Evolutionary conservation across 2,329 filamentous ascomycete species (phyloP).

Genomic region (Fusarium sp.): DNA sequence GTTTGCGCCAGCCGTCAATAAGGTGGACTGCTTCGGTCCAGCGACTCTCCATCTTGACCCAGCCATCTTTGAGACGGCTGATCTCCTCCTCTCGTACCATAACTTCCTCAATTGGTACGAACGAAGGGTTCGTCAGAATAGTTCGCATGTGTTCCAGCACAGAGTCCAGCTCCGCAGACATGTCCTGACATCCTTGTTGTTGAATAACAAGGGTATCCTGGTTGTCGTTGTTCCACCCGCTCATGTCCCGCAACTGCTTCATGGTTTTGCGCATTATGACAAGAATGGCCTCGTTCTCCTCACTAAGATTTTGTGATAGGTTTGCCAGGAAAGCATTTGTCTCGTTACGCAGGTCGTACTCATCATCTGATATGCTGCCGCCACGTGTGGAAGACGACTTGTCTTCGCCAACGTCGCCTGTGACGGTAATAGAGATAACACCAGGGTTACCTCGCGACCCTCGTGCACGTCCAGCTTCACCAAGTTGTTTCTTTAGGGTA

Average conservation of each 20-base stretch:
- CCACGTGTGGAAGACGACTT: slow-evolving; percentile 53
- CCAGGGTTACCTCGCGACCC: slow-evolving; percentile 68
- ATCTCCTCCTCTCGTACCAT: slow-evolving; percentile 95
- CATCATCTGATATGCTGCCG: slow-evolving; percentile 52
- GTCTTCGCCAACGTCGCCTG: slow-evolving; percentile 66
- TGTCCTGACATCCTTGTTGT: slow-evolving; percentile 68
- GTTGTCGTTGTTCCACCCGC: slow-evolving; percentile 63
- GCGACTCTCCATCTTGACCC: slow-evolving; percentile 92
- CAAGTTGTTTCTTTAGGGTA: slow-evolving; percentile 86
- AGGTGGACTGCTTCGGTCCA: slow-evolving; percentile 92
- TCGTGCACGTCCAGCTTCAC: slow-evolving; percentile 74
- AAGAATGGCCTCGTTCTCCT: slow-evolving; percentile 90
- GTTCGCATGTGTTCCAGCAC: slow-evolving; percentile 85
- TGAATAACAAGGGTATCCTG: slow-evolving; percentile 52
- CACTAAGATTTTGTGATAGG: slow-evolving; percentile 84
- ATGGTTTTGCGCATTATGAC: slow-evolving; percentile 79
- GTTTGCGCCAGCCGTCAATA: slow-evolving; percentile 91
- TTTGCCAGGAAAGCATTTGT: slow-evolving; percentile 92
- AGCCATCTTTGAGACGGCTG: slow-evolving; percentile 81
- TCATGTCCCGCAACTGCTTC: slow-evolving; percentile 77
- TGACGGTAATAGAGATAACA: slow-evolving; percentile 69
- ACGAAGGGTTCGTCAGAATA: slow-evolving; percentile 93
- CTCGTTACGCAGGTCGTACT: slow-evolving; percentile 83
- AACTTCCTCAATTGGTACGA: slow-evolving; percentile 95
- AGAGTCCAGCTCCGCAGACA: slow-evolving; percentile 79